A percentile compares a stretch with the other conserved stretches of the same genome.
Evolutionary conservation across 257 asterid species (phyloP).

Genomic region (Capsicum rhomboideum): DNA sequence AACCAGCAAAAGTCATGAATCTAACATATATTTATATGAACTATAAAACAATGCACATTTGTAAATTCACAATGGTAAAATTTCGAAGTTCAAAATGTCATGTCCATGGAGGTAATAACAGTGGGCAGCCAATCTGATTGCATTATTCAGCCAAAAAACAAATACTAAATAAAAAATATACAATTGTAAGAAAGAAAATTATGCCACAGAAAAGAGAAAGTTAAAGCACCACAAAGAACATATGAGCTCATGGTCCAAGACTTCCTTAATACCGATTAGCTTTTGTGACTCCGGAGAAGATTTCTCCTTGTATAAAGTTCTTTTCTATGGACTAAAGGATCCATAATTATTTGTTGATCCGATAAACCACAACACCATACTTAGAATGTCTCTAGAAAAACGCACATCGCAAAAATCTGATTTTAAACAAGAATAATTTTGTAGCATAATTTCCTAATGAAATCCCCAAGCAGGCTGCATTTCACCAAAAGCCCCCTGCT

Average conservation of each 20-base stretch:
- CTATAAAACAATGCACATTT: background rate
- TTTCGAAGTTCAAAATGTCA: background rate
- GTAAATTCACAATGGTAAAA: background rate
- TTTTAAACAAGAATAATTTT: background rate
- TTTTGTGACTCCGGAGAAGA: background rate
- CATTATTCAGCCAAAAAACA: background rate
- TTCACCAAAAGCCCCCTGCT: background rate
- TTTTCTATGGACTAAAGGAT: background rate
- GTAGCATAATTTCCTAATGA: background rate
- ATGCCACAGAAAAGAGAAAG: background rate
- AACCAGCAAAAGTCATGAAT: background rate
- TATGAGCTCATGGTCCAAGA: background rate
- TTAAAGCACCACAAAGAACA: background rate
- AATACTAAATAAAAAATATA: background rate
- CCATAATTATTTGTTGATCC: background rate
- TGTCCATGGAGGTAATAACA: background rate
- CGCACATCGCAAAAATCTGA: background rate
- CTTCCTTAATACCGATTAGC: background rate
- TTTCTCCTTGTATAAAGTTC: background rate
- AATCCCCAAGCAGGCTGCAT: background rate
- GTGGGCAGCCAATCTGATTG: background rate
- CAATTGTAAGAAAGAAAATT: background rate
- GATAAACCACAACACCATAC: background rate
- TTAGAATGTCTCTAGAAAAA: background rate
- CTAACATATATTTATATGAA: background rate